Evolutionary conservation across 2,329 filamentous ascomycete species (phyloP).

Genomic region (Ophiocordyceps robertsii): DNA sequence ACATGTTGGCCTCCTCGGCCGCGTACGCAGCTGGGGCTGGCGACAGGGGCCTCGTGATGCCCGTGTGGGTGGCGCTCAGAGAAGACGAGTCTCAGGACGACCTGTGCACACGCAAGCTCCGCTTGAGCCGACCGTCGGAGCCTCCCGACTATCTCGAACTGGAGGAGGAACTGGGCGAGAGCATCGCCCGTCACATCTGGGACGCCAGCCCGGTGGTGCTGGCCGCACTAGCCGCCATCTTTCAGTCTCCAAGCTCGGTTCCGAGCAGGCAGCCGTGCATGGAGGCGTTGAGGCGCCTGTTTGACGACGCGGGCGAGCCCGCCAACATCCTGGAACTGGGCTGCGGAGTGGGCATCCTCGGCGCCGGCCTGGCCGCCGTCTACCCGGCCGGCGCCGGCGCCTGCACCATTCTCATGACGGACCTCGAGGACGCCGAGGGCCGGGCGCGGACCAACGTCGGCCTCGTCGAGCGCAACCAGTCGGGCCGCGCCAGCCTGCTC

Average conservation of each 20-base stretch:
- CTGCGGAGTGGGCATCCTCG: slow-evolving; percentile 42
- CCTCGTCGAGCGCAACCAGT: slow-evolving; percentile 8
- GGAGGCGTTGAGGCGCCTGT: slow-evolving; percentile 14
- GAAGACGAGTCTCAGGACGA: slow-evolving; percentile 9
- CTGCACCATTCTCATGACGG: slow-evolving; percentile 36
- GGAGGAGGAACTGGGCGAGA: slow-evolving; percentile 45
- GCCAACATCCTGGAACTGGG: slow-evolving; percentile 40
- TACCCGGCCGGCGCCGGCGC: slow-evolving; percentile 9
- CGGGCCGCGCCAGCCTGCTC: slow-evolving; percentile 14
- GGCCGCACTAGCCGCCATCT: slow-evolving; percentile 17
- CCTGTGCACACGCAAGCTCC: slow-evolving; percentile 15
- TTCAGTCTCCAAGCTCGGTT: not conserved
- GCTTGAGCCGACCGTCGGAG: slow-evolving; percentile 10
- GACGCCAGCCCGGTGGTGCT: slow-evolving; percentile 38
- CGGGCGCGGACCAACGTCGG: slow-evolving; percentile 34
- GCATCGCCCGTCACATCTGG: slow-evolving; percentile 47
- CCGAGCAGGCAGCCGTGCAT: slow-evolving; percentile 13
- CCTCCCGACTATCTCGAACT: slow-evolving; percentile 22
- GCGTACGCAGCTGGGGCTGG: slow-evolving; percentile 4
- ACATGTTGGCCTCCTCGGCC: slow-evolving; percentile 9
- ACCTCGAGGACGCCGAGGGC: slow-evolving; percentile 39
- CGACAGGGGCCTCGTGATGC: slow-evolving; percentile 26
- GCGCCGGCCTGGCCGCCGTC: slow-evolving; percentile 31
- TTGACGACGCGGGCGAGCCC: slow-evolving; percentile 10
- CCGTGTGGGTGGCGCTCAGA: slow-evolving; percentile 24